Conservation (phyloP, 257 asterid genomes). For the Ligustrum vulgare region DNA sequence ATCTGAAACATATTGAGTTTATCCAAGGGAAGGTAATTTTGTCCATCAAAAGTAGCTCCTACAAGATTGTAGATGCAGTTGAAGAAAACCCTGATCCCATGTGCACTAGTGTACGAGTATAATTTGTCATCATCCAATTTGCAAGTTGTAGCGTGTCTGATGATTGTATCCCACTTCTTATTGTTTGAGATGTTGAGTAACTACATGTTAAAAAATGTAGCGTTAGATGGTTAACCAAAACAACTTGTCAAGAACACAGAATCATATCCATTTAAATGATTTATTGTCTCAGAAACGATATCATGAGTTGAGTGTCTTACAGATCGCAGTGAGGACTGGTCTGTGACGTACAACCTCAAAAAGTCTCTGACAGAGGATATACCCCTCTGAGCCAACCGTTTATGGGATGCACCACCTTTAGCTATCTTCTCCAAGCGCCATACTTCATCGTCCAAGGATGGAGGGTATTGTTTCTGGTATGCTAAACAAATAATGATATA, state of each 20-base stretch:
- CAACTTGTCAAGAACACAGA: not conserved
- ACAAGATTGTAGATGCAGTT: conserved; percentile 55
- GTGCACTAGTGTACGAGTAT: conserved; percentile 37
- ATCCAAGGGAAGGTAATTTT: conserved; percentile 39
- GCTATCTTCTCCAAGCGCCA: conserved; percentile 91
- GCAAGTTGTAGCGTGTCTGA: conserved; percentile 56
- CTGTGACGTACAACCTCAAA: conserved; percentile 42
- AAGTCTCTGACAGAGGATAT: conserved; percentile 58
- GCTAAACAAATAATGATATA: conserved; percentile 39
- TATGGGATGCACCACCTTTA: conserved; percentile 66
- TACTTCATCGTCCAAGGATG: conserved; percentile 56
- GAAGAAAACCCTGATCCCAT: conserved; percentile 44
- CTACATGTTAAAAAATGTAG: conserved; percentile 36
- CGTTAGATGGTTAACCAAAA: conserved; percentile 14
- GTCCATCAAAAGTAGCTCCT: conserved; percentile 62
- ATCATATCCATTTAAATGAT: not conserved
- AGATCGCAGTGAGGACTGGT: conserved; percentile 42
- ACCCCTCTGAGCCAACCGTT: conserved; percentile 32
- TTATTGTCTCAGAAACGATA: not conserved
- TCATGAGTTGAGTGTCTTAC: conserved; percentile 48
- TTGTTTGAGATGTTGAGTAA: conserved; percentile 52
- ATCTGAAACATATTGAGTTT: conserved; percentile 42
- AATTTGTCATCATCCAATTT: conserved; percentile 51
- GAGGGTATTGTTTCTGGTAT: conserved; percentile 77
- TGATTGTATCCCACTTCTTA: conserved; percentile 62